Percentiles rank a stretch among this genome's conserved stretches.
Evolutionary conservation across 345 rosid genomes (phyloP).

Genomic region (Lenwebbia sp.): DNA sequence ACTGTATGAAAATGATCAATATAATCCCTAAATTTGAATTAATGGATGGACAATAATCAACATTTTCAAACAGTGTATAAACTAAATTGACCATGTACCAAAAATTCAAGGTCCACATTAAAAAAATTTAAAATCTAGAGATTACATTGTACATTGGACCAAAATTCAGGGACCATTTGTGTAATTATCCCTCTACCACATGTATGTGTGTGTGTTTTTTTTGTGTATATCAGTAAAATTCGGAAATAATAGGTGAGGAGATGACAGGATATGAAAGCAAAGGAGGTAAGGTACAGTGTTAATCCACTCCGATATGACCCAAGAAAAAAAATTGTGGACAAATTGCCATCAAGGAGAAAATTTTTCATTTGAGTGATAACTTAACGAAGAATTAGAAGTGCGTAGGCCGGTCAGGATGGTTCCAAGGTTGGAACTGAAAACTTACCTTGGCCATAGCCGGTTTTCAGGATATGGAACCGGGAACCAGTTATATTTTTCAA

Average conservation of each 20-base stretch:
- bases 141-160: too few species aligned
- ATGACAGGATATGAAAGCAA: background rate
- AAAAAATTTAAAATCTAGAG: too few species aligned
- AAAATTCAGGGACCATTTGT: too few species aligned
- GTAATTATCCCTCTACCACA: too few species aligned
- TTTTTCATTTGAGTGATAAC: background rate
- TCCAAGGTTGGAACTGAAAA: background rate
- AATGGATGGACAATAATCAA: too few species aligned
- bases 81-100: too few species aligned
- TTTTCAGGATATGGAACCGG: background rate
- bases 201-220: background rate
- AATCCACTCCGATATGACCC: too few species aligned
- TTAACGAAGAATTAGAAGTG: background rate
- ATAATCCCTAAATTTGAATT: too few species aligned
- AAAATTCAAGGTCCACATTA: fast-evolving
- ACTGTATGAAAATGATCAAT: too few species aligned
- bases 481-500: background rate
- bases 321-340: background rate
- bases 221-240: background rate
- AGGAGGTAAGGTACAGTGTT: too few species aligned
- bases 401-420: background rate
- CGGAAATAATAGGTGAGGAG: background rate
- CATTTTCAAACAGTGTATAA: too few species aligned
- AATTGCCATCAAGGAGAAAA: background rate
- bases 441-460: background rate